These are phyloP conservation scores for Didymella pinodella DNA, from an alignment of 2,329 filamentous ascomycete species.

Conservation along the genomic window DNA sequence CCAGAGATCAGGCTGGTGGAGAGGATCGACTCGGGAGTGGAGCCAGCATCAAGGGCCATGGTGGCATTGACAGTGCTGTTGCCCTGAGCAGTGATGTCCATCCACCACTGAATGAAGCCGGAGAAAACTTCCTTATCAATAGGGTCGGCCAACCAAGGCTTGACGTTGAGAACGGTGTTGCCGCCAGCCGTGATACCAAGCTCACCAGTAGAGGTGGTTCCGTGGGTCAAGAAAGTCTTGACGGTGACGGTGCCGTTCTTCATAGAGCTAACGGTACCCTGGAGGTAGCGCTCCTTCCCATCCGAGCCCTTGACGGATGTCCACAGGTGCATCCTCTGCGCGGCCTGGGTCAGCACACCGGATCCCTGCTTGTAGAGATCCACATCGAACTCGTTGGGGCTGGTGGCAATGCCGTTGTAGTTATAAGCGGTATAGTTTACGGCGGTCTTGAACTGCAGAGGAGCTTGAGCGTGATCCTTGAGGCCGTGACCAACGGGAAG, in stretches of 20 bases:
- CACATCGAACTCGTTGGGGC: constrained; percentile 11
- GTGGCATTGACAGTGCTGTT: constrained; percentile 15
- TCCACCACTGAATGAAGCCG: constrained; percentile 21
- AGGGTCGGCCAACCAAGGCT: constrained; percentile 55
- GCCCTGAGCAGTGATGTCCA: constrained; percentile 15
- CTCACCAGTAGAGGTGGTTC: constrained; percentile 29
- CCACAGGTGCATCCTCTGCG: constrained; percentile 22
- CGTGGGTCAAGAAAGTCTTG: constrained; percentile 33
- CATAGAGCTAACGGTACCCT: constrained; percentile 55
- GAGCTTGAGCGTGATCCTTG: constrained; percentile 31
- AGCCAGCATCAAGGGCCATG: constrained; percentile 15
- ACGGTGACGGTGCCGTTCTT: constrained; percentile 28
- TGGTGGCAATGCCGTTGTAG: constrained; percentile 41
- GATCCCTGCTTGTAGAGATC: constrained; percentile 18
- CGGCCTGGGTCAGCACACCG: constrained; percentile 16
- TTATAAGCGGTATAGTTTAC: constrained; percentile 49
- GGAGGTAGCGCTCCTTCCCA: constrained; percentile 35
- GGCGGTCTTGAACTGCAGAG: constrained; percentile 26
- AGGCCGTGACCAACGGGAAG: constrained; percentile 44
- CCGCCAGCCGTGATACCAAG: constrained; percentile 35
- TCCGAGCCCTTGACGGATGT: constrained; percentile 50
- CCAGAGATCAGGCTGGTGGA: constrained; percentile 14
- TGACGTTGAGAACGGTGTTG: constrained; percentile 53
- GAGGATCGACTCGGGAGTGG: constrained; percentile 15
- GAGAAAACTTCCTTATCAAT: constrained; percentile 20